A percentile compares a stretch with the other conserved stretches of the same genome.
Conservation (phyloP, 1,284 basidiomycete species). For the Blastosporella zonata region DNA sequence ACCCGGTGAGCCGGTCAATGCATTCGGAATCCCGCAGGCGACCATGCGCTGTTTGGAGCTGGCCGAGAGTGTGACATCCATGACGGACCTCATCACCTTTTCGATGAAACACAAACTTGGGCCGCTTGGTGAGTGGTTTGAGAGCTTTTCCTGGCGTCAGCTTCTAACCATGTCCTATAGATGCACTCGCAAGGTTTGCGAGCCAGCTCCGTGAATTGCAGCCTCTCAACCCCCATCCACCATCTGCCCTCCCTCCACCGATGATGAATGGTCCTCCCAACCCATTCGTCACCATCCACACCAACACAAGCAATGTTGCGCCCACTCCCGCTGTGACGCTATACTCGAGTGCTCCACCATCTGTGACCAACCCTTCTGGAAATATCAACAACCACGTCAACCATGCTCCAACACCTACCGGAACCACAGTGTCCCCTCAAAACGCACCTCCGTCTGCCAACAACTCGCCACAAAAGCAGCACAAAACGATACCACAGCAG, state of each 20-base stretch:
- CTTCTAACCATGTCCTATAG: conserved; percentile 24
- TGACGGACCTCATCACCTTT: conserved; percentile 71
- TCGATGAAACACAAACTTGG: conserved; percentile 53
- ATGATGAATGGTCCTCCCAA: conserved; percentile 20
- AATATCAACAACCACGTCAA: conserved; percentile 21
- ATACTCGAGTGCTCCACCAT: conserved; percentile 45
- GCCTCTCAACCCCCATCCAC: conserved; percentile 18
- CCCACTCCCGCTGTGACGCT: conserved; percentile 36
- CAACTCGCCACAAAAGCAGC: conserved; percentile 52
- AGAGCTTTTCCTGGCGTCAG: conserved; percentile 7
- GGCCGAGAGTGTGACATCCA: conserved; percentile 27
- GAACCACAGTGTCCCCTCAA: conserved; percentile 44
- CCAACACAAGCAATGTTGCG: conserved; percentile 20
- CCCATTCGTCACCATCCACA: conserved; percentile 16
- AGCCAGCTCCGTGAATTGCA: conserved; percentile 40
- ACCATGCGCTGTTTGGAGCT: conserved; percentile 84
- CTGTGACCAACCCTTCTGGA: conserved; percentile 36
- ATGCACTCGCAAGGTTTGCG: conserved; percentile 44
- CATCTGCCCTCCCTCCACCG: conserved; percentile 19
- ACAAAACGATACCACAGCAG: conserved; percentile 44
- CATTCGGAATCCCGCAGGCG: conserved; percentile 80
- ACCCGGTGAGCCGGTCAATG: conserved; percentile 77
- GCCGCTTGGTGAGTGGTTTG: conserved; percentile 53
- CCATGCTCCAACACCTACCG: conserved; percentile 18
- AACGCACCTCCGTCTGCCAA: conserved; percentile 45